Evolutionary conservation across 2,329 filamentous ascomycete genomes (phyloP).

Genomic region (Neopestalotiopsis rosae): DNA sequence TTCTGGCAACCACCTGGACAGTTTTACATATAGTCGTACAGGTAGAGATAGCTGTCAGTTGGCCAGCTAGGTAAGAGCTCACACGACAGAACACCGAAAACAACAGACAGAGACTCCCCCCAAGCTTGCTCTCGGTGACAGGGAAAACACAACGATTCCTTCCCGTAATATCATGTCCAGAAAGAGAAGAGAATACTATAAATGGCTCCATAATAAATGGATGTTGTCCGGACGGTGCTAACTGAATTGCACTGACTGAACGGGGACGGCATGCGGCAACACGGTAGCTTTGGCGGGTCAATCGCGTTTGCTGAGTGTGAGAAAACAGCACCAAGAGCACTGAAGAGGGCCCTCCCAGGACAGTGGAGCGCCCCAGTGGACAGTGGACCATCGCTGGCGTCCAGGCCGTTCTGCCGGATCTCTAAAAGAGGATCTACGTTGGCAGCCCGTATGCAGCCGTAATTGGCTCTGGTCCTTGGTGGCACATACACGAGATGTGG

Average conservation of each 20-base stretch:
- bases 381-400: not conserved
- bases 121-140: too few relatives aligned
- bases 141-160: too few relatives aligned
- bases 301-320: not conserved
- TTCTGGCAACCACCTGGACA: not conserved
- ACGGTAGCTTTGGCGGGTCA: not conserved
- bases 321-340: not conserved
- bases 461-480: constrained; percentile 9
- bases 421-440: constrained; percentile 9
- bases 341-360: not conserved
- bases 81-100: not conserved
- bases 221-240: constrained; percentile 1
- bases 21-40: not conserved
- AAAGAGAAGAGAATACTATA: not conserved
- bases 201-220: not conserved
- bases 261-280: not conserved
- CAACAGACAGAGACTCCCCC: too few relatives aligned
- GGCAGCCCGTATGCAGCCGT: constrained; percentile 5
- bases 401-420: constrained; percentile 10
- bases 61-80: not conserved
- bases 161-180: too few relatives aligned
- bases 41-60: not conserved
- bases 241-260: not conserved
- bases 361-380: not conserved
- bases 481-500: constrained; percentile 14